These are phyloP conservation scores for Aspergillus ochraceus DNA, from an alignment of 2,329 filamentous ascomycete species.

Conservation along the genomic window DNA sequence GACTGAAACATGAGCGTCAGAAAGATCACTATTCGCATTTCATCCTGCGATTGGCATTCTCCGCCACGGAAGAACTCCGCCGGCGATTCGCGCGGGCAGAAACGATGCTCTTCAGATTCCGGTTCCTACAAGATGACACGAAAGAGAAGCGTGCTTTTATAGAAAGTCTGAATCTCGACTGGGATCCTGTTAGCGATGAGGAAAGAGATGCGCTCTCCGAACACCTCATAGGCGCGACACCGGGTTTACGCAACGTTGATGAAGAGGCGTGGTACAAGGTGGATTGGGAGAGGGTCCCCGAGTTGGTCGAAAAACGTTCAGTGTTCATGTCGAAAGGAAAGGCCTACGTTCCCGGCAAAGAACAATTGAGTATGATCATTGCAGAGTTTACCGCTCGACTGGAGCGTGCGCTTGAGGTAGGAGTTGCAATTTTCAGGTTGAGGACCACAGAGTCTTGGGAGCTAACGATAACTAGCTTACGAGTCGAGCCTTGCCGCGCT, in stretches of 20 bases:
- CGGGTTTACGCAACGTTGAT: slow-evolving; percentile 55
- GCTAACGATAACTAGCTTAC: slow-evolving; percentile 62
- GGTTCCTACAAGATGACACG: slow-evolving; percentile 74
- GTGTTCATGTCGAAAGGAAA: slow-evolving; percentile 79
- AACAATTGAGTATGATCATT: slow-evolving; percentile 86
- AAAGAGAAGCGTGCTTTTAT: slow-evolving; percentile 76
- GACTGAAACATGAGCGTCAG: slow-evolving; percentile 71
- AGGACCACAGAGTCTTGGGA: slow-evolving; percentile 6
- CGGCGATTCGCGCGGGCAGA: slow-evolving; percentile 84
- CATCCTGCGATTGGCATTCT: slow-evolving; percentile 89
- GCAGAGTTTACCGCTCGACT: slow-evolving; percentile 79
- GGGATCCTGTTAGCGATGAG: slow-evolving; percentile 76
- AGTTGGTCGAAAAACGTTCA: slow-evolving; percentile 76
- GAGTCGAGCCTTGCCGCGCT: slow-evolving; percentile 81
- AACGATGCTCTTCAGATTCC: slow-evolving; percentile 81
- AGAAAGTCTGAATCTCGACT: slow-evolving; percentile 73
- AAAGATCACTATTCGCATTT: slow-evolving; percentile 99
- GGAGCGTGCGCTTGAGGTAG: slow-evolving; percentile 79
- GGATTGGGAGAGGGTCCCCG: slow-evolving; percentile 89
- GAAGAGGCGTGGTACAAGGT: slow-evolving; percentile 95
- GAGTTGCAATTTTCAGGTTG: slow-evolving; percentile 20
- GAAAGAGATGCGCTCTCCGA: slow-evolving; percentile 70
- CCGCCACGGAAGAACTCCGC: slow-evolving; percentile 85
- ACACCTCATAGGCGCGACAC: slow-evolving; percentile 61
- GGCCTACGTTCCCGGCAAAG: slow-evolving; percentile 84